Conservation (phyloP, 225 moss, liverwort and hornwort species). For the Physcomitrellopsis africana region DNA sequence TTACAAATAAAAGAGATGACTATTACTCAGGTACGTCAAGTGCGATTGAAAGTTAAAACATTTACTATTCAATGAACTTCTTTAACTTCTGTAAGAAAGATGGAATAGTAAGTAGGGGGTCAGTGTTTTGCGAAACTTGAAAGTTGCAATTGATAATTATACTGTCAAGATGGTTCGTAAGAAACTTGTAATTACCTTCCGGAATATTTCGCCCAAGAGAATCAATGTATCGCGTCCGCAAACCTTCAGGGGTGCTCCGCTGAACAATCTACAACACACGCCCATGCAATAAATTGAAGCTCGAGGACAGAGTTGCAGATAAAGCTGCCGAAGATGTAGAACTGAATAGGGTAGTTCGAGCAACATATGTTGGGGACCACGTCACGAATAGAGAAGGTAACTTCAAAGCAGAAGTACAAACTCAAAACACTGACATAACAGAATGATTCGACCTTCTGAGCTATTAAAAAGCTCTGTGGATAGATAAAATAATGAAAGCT, state of each 20-base stretch:
- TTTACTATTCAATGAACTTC: conserved; percentile 20
- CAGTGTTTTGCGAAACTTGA: conserved; percentile 11
- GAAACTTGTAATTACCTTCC: conserved; percentile 35
- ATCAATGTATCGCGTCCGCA: conserved; percentile 42
- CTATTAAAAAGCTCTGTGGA: not conserved
- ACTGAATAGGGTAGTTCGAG: not conserved
- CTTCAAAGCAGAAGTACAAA: conserved; percentile 10
- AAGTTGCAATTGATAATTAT: conserved; percentile 1
- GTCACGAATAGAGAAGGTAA: conserved; percentile 21
- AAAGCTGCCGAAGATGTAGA: conserved; percentile 13
- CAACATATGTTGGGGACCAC: not conserved
- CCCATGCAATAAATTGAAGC: not conserved
- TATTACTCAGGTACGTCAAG: not conserved
- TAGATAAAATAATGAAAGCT: not conserved
- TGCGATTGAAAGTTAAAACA: conserved; percentile 7
- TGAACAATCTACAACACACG: conserved; percentile 33
- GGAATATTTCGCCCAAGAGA: conserved; percentile 43
- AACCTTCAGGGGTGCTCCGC: conserved; percentile 53
- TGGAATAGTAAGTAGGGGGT: conserved; percentile 16
- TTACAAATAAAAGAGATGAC: conserved; percentile 9
- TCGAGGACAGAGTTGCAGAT: conserved; percentile 10
- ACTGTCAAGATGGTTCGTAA: conserved; percentile 17
- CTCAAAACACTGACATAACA: conserved; percentile 14
- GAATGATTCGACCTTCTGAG: conserved; percentile 18
- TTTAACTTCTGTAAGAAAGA: conserved; percentile 19